Evolutionary conservation across 1,139 yeast genomes (phyloP), one percentile per base, ranked within the genome.

Genomic region (Yamadazyma conglobata): DNA sequence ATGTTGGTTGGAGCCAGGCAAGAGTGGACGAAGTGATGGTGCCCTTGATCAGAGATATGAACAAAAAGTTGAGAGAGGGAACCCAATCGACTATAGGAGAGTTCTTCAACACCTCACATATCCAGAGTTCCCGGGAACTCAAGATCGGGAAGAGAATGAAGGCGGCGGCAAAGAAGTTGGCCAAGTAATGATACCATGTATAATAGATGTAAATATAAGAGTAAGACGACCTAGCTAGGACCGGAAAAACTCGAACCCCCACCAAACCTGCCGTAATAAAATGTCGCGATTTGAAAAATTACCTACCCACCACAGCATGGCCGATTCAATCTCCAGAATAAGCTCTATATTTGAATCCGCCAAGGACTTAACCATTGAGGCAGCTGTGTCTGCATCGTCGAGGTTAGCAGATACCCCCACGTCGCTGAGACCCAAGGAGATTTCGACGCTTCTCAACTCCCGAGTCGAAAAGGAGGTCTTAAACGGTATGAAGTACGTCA

Each of bases 41-140:
- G n/a, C 99, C 98, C 2, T 75, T 93, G 36, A 80, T 93, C 12
- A 70, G 80, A 45, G 91, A 81, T 44, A 72, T 88, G 62, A 87
- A 86, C 53, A 70, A 72, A 33, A 67, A 76, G 37, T 64, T 66
- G 39, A 63, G 64, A 19, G 73, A 70, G 38, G 77, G 79, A 0
- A 64, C 70, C 11, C 86, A 79, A 43, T 58, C 73, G 2, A 75
- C 78, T 0, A 52, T 79, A 27, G 70, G 69, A 3, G 83, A 77
- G 43, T 79, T 79, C 47, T 79, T 77, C 48, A 79, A 80, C 0
- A 69, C 60, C 27, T 75, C 71, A 30, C 56, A 59, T 37, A 60
- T 70, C 9, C 67, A 64, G 34, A 54, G 57, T 25, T 54, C 68
- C 19, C 69, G 70, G 38, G 74, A 68, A 20, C 43, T 74, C 7